phyloP scores from a whole-genome alignment of 176 grass and related monocot genomes.

The Hyparrhenia diplandra region DNA sequence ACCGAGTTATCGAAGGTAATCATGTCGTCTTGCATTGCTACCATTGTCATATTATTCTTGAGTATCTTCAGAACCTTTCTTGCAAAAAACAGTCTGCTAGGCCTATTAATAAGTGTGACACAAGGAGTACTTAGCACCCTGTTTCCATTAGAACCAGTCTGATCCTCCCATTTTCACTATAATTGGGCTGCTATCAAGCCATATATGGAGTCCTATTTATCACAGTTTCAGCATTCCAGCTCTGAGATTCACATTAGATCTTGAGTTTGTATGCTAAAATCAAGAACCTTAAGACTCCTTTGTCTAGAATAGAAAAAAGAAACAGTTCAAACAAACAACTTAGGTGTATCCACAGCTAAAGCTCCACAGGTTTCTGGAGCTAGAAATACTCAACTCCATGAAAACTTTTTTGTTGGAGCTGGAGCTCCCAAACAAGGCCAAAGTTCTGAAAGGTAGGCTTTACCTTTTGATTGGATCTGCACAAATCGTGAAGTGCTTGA shows the following conservation, averaged over 20 bases:
- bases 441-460: not conserved
- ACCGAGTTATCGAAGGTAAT: conserved; percentile 83
- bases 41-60: not conserved
- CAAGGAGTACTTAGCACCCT: not conserved
- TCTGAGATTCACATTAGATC: not conserved
- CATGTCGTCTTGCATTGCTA: not conserved
- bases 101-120: not conserved
- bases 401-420: not conserved
- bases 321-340: not conserved
- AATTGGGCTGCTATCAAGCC: not conserved
- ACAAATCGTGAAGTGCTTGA: not conserved
- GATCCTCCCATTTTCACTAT: not conserved
- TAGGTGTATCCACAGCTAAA: not conserved
- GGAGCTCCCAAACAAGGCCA: not conserved
- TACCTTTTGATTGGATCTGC: not conserved
- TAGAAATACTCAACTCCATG: not conserved
- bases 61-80: not conserved
- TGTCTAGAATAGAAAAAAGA: not conserved
- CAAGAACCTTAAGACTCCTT: not conserved
- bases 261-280: not conserved
- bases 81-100: not conserved
- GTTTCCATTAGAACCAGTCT: not conserved
- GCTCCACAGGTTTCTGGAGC: not conserved
- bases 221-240: not conserved
- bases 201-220: not conserved